Conservation (phyloP, 371 early-diverging fungal species). For the Mortierella sp. region DNA sequence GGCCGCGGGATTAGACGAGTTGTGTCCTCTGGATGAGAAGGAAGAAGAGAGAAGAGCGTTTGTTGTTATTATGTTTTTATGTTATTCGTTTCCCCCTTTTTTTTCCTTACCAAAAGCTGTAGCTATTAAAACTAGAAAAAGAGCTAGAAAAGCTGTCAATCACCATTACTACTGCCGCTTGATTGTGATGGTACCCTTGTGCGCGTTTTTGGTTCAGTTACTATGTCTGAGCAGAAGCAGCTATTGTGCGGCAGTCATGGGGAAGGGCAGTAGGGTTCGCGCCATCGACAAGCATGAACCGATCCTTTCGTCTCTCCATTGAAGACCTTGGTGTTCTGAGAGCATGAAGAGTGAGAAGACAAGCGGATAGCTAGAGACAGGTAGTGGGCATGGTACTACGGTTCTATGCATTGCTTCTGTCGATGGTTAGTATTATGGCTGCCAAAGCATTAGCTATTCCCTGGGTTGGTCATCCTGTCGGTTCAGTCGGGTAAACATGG, state of each 20-base stretch:
- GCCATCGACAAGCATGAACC: neutral
- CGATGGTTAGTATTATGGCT: no score
- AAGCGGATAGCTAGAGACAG: no score
- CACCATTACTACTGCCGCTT: neutral
- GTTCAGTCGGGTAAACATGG: no score
- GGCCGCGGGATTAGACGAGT: constrained; percentile 67
- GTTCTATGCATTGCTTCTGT: no score
- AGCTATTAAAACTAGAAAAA: constrained; percentile 9
- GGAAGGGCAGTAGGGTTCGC: neutral
- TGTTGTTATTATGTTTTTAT: neutral
- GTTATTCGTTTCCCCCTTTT: neutral
- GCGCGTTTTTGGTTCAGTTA: neutral
- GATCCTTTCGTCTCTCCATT: neutral
- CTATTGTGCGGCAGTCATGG: neutral
- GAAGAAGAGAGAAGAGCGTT: neutral
- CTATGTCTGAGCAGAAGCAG: neutral
- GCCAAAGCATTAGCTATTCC: no score
- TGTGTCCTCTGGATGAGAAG: neutral
- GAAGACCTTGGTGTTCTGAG: neutral
- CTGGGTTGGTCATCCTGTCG: no score
- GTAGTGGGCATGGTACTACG: no score
- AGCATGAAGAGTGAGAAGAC: no score
- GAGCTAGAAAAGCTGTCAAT: neutral
- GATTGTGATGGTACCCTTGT: neutral
- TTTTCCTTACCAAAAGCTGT: neutral